Base-by-base conservation (phyloP, 2,329 filamentous ascomycete genomes). In the Didymella glomerata region DNA sequence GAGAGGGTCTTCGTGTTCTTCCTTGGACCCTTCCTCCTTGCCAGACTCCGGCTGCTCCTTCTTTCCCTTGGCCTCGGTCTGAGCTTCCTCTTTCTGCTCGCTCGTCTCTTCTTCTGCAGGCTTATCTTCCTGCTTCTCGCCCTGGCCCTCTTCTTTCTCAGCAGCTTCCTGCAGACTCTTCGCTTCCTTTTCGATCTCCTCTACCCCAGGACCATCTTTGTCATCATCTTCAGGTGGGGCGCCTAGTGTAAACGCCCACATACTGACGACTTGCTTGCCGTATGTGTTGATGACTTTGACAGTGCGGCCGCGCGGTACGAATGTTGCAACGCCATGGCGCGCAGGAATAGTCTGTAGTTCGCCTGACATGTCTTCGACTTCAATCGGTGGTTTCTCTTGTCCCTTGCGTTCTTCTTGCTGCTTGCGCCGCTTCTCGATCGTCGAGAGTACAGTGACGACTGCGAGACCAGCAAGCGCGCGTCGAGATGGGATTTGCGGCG, bases 231-330 rank as follows among this genome's bases (percentile, higher is more conserved):
- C 74, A 3, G 80, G 81, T 16, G 81, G 80, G n/a, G 76, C 72
- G 10, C 77, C 76, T 32, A 83, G 63, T 1, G 79, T 79, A 63
- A 83, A 83, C 0, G 80, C 81, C 81, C 81, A 83, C 24, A 79
- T 81, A 57, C 81, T 81, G 24, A 83, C 75, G 10, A 81, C 78
- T 69, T 83, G 81, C 45, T 78, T 79, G n/a, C 81, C 81, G 58
- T 81, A 82, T 0, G 79, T 81, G 56, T 83, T 83, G 56, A 83
- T 77, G 41, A 83, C 80, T 67, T 82, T 83, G 70, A 83, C 81
- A 2, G 76, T 78, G 54, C 80, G 75, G 20, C 80, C 81, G 22
- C 78, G 74, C 4, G 81, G 81, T 56, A 83, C 81, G 57, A 82
- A 83, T 1, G 81, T 83, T 11, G 81, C 81, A 8, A 80, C 80